Percentiles rank a stretch among this genome's conserved stretches.
Conservation (phyloP, 164 flowering plant genomes). For the Chimonanthus salicifolius region DNA sequence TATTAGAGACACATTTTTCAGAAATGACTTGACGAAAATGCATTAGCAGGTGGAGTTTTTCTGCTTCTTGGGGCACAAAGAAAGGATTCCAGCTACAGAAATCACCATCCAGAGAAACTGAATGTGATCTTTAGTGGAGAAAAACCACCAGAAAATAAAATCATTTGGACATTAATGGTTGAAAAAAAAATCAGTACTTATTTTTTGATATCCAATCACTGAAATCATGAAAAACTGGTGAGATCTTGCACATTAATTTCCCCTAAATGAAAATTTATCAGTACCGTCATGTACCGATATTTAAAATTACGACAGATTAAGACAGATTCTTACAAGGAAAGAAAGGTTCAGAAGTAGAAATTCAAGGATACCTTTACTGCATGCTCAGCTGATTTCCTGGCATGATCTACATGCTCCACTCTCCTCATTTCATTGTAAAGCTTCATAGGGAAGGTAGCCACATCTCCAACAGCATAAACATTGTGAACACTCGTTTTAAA, state of each 20-base stretch:
- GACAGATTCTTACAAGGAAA: background rate
- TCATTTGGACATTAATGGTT: background rate
- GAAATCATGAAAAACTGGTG: no score
- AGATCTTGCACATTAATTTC: no score
- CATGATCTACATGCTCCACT: constrained; percentile 98
- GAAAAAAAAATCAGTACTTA: no score
- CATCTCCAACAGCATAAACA: constrained; percentile 98
- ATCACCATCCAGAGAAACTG: no score
- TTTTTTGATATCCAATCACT: no score
- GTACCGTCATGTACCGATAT: no score
- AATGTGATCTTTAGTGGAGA: background rate
- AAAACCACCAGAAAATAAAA: background rate
- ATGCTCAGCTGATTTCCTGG: constrained; percentile 99
- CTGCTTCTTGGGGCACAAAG: no score
- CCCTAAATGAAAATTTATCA: no score
- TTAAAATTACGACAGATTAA: background rate
- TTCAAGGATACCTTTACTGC: constrained; percentile 72
- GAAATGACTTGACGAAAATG: no score
- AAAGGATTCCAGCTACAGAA: no score
- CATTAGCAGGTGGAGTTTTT: no score
- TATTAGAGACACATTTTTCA: no score
- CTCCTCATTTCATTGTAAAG: constrained; percentile 76
- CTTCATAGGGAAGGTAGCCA: constrained; percentile 93
- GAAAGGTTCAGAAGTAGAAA: background rate
- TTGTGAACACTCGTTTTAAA: constrained; percentile 78